These are phyloP conservation scores for Lablab purpureus DNA, from an alignment of 306 rosid species.

Conservation along the genomic window DNA sequence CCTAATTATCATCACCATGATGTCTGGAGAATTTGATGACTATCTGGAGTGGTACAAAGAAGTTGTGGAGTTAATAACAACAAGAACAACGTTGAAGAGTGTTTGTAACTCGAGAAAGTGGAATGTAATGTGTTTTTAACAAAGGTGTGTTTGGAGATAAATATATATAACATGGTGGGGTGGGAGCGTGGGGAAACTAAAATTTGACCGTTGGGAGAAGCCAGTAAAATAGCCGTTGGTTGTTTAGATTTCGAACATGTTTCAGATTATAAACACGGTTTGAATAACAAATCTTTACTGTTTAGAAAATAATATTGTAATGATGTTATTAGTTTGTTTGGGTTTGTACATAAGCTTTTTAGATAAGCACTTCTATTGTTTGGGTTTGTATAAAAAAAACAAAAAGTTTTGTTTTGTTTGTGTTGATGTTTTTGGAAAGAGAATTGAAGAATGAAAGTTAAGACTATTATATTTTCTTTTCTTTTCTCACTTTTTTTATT, in stretches of 20 bases:
- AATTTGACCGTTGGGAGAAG: slow-evolving; percentile 72
- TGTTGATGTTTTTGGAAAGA: too few relatives aligned
- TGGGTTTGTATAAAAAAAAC: too few relatives aligned
- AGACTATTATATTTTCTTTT: too few relatives aligned
- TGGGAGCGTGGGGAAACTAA: background rate
- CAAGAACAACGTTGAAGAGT: slow-evolving; percentile 3
- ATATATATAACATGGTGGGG: slow-evolving; percentile 44
- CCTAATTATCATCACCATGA: slow-evolving; percentile 50
- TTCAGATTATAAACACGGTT: slow-evolving; percentile 5
- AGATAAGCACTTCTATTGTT: too few relatives aligned
- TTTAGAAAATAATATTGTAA: too few relatives aligned
- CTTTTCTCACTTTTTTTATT: too few relatives aligned
- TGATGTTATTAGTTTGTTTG: too few relatives aligned
- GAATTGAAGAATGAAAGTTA: too few relatives aligned
- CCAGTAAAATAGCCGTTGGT: slow-evolving; percentile 74
- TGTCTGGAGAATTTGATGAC: slow-evolving; percentile 22
- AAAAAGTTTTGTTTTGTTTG: too few relatives aligned
- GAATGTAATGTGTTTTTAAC: background rate
- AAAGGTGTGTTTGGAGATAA: background rate
- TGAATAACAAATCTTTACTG: too few relatives aligned
- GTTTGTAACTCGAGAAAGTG: background rate
- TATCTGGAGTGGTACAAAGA: slow-evolving; percentile 5
- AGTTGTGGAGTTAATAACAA: background rate
- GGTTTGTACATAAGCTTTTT: too few relatives aligned
- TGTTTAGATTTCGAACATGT: background rate